Conservation (phyloP, 169 alveolate genomes). For the Eimeria zaria region DNA sequence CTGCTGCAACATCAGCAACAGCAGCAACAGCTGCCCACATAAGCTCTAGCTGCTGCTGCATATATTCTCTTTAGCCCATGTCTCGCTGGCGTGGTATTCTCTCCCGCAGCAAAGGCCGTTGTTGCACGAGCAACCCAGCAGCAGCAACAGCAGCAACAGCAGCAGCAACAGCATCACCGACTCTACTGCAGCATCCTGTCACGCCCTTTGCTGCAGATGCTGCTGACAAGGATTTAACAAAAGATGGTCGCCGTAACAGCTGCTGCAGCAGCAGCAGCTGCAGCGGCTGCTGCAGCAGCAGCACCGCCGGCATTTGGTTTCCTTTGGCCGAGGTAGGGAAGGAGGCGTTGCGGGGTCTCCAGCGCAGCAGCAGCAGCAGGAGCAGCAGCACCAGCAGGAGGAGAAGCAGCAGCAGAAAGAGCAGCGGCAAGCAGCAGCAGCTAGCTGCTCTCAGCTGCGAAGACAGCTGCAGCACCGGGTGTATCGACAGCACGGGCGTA, state of each 20-base stretch:
- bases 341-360: constrained; percentile 29
- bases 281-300: no score
- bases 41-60: not conserved
- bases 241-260: not conserved
- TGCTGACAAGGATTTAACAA: not conserved
- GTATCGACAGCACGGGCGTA: not conserved
- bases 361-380: constrained; percentile 9
- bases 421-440: constrained; percentile 39
- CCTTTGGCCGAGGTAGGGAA: constrained; percentile 20
- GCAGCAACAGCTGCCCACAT: not conserved
- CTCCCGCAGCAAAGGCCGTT: constrained; percentile 41
- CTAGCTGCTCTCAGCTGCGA: not conserved
- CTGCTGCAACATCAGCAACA: not conserved
- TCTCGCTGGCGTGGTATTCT: constrained; percentile 61
- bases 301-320: constrained; percentile 32
- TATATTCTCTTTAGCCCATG: not conserved
- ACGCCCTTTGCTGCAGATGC: not conserved
- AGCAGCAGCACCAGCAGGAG: constrained; percentile 41
- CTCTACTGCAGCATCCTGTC: not conserved
- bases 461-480: constrained; percentile 36
- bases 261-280: constrained; percentile 63
- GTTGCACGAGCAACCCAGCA: not conserved
- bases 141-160: not conserved
- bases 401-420: not conserved
- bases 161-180: constrained; percentile 1